Base-by-base conservation (phyloP, 495 filamentous ascomycete genomes). In the Talaromyces proteolyticus region DNA sequence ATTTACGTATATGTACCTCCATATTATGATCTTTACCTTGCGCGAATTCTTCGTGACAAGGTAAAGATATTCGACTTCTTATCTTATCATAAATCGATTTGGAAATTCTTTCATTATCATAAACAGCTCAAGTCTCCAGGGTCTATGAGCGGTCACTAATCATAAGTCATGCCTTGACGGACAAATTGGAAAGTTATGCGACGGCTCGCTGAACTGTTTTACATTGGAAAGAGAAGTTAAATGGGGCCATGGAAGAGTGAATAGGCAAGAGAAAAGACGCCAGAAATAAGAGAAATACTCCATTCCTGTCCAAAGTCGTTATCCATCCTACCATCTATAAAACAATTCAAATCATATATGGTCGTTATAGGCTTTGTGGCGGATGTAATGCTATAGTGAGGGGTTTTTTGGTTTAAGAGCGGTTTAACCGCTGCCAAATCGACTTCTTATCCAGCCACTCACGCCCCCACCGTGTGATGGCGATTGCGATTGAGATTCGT, bases 401-500 rank as follows among this genome's bases (percentile, higher is more conserved):
- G 4, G n/a, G n/a, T n/a, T n/a, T n/a, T n/a, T n/a, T 34, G 29
- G 29, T 34, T 10, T 34, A 34, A 10, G 14, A 10, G 8, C 1
- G 4, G 4, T 34, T 34, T 42, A 52, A 21, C 60, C 51, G 42
- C 67, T 64, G 16, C 67, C 64, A 51, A 75, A 60, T 18, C 62
- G 65, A 46, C 59, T 70, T 53, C 64, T 63, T 14, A 75, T 49
- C 69, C 69, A 75, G 19, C 55, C 57, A 0, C 64, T 53, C 23
- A 69, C 42, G 25, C 69, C 68, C 6, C 65, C 65, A 2, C 56
- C 56, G 8, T 50, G 42, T 11, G 58, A 56, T 16, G 37, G 47
- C 4, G 47, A 20, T 19, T 69, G 20, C 53, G 57, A 46, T 54
- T 53, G n/a, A n/a, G n/a, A n/a, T n/a, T n/a, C n/a, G n/a, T n/a